phyloP scores from a whole-genome alignment of 768 basidiomycete genomes.

The Trametes meyenii region DNA sequence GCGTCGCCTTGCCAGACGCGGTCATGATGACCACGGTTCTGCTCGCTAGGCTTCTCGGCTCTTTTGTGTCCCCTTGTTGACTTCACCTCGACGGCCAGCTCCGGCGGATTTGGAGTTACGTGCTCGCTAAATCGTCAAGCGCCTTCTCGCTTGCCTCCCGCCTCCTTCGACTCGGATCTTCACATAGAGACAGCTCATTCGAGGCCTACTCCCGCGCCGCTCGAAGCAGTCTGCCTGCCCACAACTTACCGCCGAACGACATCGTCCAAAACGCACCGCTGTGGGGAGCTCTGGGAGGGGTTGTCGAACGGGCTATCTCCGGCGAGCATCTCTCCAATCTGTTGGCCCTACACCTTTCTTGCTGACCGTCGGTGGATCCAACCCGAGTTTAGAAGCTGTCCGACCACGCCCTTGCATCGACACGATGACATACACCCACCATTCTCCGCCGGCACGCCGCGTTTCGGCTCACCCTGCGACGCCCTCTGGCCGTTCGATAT shows the following conservation, averaged over 20 bases:
- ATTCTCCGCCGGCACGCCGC: conserved; percentile 12
- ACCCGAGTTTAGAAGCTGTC: neutral
- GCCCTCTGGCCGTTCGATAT: neutral
- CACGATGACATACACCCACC: conserved; percentile 1
- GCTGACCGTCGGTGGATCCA: conserved; percentile 1
- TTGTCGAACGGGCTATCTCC: conserved; percentile 7
- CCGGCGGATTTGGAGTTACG: conserved; percentile 2
- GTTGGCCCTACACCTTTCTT: neutral
- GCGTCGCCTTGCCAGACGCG: conserved; percentile 8
- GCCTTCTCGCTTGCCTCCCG: conserved; percentile 11
- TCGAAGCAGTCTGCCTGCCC: neutral
- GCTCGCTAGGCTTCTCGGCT: conserved; percentile 9
- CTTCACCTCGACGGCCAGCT: conserved; percentile 10
- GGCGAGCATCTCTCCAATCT: conserved; percentile 2
- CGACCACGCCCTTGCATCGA: neutral
- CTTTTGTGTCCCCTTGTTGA: neutral
- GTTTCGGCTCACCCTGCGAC: neutral
- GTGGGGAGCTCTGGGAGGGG: conserved; percentile 4
- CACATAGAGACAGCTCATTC: conserved; percentile 1
- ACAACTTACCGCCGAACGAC: conserved; percentile 15
- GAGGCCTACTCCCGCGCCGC: neutral
- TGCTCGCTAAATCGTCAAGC: conserved; percentile 8
- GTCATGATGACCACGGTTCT: conserved; percentile 7
- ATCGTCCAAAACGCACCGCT: neutral
- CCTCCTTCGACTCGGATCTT: conserved; percentile 8